phyloP scores from a whole-genome alignment of 805 yeast species.

The Lachancea kluyveri region DNA sequence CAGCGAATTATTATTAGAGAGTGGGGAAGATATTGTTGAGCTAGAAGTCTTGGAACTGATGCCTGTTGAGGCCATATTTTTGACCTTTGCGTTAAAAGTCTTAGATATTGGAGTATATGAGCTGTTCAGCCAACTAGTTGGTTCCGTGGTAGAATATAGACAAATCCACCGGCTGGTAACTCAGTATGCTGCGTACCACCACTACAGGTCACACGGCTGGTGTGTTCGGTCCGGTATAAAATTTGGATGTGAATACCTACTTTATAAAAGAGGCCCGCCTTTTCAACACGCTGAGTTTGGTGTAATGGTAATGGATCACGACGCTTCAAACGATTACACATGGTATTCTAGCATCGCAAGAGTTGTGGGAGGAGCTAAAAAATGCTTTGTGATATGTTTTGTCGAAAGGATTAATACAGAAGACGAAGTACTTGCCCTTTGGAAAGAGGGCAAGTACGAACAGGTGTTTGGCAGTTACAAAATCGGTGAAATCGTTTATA shows the following conservation, averaged over 20 bases:
- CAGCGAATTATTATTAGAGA: constrained; percentile 25
- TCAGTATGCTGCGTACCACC: constrained; percentile 73
- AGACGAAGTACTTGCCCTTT: constrained; percentile 23
- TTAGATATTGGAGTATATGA: constrained; percentile 30
- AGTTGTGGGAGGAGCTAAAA: constrained; percentile 82
- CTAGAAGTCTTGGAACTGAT: constrained; percentile 52
- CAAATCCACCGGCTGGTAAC: constrained; percentile 39
- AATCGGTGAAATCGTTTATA: constrained; percentile 61
- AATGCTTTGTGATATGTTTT: constrained; percentile 63
- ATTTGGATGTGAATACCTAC: constrained; percentile 79
- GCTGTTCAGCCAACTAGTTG: constrained; percentile 16
- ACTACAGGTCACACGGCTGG: constrained; percentile 88
- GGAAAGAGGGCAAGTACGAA: constrained; percentile 13
- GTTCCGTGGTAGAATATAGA: constrained; percentile 7
- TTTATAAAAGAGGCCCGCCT: constrained; percentile 91
- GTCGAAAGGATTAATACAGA: constrained; percentile 49
- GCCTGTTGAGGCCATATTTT: constrained; percentile 70
- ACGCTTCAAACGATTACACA: constrained; percentile 37
- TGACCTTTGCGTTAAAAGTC: constrained; percentile 50
- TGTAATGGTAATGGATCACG: constrained; percentile 33
- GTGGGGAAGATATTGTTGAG: constrained; percentile 21
- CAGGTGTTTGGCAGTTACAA: constrained; percentile 35
- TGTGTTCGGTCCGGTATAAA: constrained; percentile 88
- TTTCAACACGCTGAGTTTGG: constrained; percentile 91
- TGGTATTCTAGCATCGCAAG: constrained; percentile 69